Base-by-base conservation (phyloP, 768 basidiomycete genomes). In the Strobilomyces confusus region DNA sequence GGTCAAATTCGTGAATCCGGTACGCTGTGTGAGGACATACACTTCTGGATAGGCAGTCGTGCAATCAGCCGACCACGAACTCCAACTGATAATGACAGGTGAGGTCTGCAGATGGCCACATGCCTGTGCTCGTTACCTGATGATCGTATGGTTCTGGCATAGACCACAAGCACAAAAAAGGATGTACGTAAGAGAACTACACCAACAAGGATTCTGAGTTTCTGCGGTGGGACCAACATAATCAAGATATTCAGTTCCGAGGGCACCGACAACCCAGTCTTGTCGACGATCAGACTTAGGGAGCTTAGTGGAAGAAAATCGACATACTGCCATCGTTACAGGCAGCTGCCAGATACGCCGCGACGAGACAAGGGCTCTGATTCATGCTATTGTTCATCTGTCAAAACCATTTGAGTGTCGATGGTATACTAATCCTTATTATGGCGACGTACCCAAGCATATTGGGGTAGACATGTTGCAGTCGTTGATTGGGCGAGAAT, bases 131-230 rank as follows among this genome's bases (percentile, higher is more conserved):
- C 56, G 67, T 49, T 58, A 76, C 77, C 55, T 59, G 22, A 76
- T 56, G 54, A 6, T 29, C 6, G 29, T 29, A 29, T 29, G 29
- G 29, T 29, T 29, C 29, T 29, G 29, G 29, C 29, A 85, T 30
- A 73, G 62, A 19, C 74, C 80, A 64, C 83, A 85, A 17, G 83
- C 83, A 52, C 76, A 79, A 56, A 84, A 69, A 23, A 80, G 53
- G 15, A 75, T 78, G 57, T 84, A 85, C 4, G 75, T 74, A 26
- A 83, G 77, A 8, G 80, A 75, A 60, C 73, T 84, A 59, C 83
- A 84, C 58, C 76, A 73, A 56, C 83, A 84, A 5, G 62, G 42
- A 44, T 72, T 65, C 48, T 51, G 13, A 33, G 65, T 29, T 42
- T 45, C 37, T 20, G 15, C 45, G 54, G 63, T 69, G 65, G 82